Evolutionary conservation across 768 basidiomycete genomes (phyloP).

Genomic region (Amanita pallidorosea): DNA sequence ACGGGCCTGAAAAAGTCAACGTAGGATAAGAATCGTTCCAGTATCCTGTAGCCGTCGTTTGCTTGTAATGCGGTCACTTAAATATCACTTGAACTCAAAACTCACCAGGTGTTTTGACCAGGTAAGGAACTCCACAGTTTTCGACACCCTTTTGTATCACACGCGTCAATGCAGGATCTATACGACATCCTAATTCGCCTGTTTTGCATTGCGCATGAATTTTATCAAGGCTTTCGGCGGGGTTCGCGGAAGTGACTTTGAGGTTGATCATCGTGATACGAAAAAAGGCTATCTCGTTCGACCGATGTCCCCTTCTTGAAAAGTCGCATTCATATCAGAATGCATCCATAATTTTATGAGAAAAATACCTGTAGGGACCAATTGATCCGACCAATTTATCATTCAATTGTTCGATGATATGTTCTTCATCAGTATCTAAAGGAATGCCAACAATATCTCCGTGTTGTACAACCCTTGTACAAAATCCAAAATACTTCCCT

Average conservation of each 20-base stretch:
- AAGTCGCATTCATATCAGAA: constrained; percentile 5
- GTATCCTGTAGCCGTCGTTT: background rate
- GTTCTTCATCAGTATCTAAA: constrained; percentile 41
- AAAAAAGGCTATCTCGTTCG: constrained; percentile 59
- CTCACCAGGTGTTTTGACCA: background rate
- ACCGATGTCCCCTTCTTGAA: constrained; percentile 13
- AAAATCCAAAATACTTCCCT: constrained; percentile 46
- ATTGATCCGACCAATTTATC: constrained; percentile 17
- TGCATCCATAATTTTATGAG: background rate
- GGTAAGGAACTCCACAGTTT: constrained; percentile 42
- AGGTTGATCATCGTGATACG: constrained; percentile 68
- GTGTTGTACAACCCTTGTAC: constrained; percentile 49
- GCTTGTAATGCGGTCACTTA: no score
- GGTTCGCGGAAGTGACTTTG: constrained; percentile 32
- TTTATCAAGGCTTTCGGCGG: constrained; percentile 14
- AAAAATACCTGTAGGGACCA: constrained; percentile 13
- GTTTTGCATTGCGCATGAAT: constrained; percentile 41
- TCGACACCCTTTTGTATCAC: constrained; percentile 77
- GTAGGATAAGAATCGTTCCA: background rate
- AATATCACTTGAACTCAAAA: background rate
- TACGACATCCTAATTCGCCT: constrained; percentile 78
- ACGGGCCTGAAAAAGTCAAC: background rate
- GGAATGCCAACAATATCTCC: constrained; percentile 65
- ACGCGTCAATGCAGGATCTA: constrained; percentile 63
- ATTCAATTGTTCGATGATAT: constrained; percentile 8